A percentile compares a stretch with the other conserved stretches of the same genome.
Evolutionary conservation across 129 eudicot species (phyloP).

Genomic region (Logfia minima): DNA sequence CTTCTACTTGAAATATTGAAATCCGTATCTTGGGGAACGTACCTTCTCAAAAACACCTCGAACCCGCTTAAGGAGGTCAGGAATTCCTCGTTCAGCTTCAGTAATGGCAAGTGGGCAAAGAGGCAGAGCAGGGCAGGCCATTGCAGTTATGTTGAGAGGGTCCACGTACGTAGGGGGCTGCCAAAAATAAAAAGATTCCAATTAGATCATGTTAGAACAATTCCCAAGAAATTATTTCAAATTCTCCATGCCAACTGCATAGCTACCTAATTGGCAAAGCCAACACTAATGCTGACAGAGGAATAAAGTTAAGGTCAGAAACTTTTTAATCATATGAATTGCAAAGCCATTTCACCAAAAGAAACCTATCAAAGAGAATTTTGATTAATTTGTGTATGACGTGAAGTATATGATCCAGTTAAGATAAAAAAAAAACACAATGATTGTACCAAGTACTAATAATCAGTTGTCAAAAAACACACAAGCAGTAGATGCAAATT

Average conservation of each 20-base stretch:
- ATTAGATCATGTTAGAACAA: conserved; percentile 6
- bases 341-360: not conserved
- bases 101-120: conserved; percentile 97
- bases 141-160: conserved; percentile 95
- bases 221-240: not conserved
- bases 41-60: conserved; percentile 92
- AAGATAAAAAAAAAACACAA: too few relatives aligned
- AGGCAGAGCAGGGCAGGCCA: conserved; percentile 99
- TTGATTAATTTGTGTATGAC: not conserved
- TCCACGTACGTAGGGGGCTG: conserved; percentile 90
- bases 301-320: too few relatives aligned
- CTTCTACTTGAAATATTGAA: not conserved
- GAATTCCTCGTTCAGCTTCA: conserved; percentile 97
- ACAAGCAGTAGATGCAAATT: too few relatives aligned
- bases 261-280: not conserved
- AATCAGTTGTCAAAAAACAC: too few relatives aligned
- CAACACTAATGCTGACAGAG: not conserved
- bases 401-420: not conserved
- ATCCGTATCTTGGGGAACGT: conserved; percentile 1
- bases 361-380: not conserved
- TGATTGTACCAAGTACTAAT: too few relatives aligned
- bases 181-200: conserved; percentile 15
- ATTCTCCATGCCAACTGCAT: not conserved
- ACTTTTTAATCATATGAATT: not conserved
- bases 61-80: conserved; percentile 78